Evolutionary conservation across 202 grass and related monocot genomes (phyloP).

Genomic region (Brachypodium distachyon): DNA sequence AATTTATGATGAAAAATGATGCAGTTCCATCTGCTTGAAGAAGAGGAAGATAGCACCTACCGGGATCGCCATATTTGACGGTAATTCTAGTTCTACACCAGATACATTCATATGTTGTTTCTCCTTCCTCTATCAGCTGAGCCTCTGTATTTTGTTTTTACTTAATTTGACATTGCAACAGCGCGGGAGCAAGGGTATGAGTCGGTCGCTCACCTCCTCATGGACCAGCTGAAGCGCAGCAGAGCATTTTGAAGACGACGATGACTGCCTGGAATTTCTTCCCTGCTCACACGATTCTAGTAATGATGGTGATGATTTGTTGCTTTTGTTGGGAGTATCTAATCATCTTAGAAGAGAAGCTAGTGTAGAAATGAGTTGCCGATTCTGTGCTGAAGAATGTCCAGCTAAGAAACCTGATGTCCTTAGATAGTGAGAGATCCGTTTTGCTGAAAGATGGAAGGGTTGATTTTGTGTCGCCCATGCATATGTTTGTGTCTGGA

Average conservation of each 20-base stretch:
- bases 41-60: conserved; percentile 77
- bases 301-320: background rate
- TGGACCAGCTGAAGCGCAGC: conserved; percentile 61
- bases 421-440: background rate
- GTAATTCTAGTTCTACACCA: conserved; percentile 10
- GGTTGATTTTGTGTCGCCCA: background rate
- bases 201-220: conserved; percentile 89
- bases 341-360: background rate
- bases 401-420: background rate
- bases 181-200: conserved; percentile 63
- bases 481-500: background rate
- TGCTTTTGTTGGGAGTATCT: background rate
- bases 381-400: background rate
- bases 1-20: background rate
- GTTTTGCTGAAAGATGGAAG: background rate
- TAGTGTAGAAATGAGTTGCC: background rate
- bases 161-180: conserved; percentile 13
- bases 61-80: conserved; percentile 83
- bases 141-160: background rate
- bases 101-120: background rate
- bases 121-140: background rate
- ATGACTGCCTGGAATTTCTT: background rate
- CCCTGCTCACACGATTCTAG: conserved; percentile 1
- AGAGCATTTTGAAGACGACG: conserved; percentile 8
- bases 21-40: conserved; percentile 80